These are phyloP conservation scores for Letharia lupina DNA, from an alignment of 495 filamentous ascomycete genomes.

Conservation along the genomic window DNA sequence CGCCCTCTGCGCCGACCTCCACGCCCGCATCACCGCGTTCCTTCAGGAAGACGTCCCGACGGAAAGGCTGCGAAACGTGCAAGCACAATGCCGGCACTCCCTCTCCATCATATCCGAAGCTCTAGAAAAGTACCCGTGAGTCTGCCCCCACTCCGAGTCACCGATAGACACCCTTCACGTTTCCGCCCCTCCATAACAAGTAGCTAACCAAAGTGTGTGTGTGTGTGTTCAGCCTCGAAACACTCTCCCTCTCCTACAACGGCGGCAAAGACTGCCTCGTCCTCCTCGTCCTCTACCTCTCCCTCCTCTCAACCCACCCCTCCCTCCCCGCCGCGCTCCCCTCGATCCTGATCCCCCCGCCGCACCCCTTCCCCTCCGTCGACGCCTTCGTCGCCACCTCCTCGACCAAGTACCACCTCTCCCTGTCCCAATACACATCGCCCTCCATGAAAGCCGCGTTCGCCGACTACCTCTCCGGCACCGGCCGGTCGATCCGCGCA, in stretches of 20 bases:
- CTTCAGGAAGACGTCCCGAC: conserved; percentile 50
- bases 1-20: conserved; percentile 50
- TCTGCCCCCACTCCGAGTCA: neutral
- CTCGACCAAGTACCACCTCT: conserved; percentile 58
- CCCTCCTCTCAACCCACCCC: conserved; percentile 45
- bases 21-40: conserved; percentile 59
- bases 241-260: conserved; percentile 90
- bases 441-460: conserved; percentile 71
- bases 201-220: conserved; percentile 20
- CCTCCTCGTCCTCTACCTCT: conserved; percentile 80
- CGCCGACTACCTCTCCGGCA: conserved; percentile 59
- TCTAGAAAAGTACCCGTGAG: conserved; percentile 51
- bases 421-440: conserved; percentile 66
- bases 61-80: conserved; percentile 53
- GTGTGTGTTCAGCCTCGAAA: conserved; percentile 45
- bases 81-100: conserved; percentile 61
- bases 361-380: conserved; percentile 73
- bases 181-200: neutral
- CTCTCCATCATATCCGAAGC: conserved; percentile 66
- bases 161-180: too few species aligned
- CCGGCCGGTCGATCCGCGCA: conserved; percentile 49
- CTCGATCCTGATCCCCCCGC: conserved; percentile 78
- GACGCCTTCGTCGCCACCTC: conserved; percentile 71
- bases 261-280: conserved; percentile 98
- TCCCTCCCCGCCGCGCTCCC: conserved; percentile 45